These are phyloP conservation scores for Fusarium armeniacum DNA, from an alignment of 2,329 filamentous ascomycete species.

Conservation along the genomic window DNA sequence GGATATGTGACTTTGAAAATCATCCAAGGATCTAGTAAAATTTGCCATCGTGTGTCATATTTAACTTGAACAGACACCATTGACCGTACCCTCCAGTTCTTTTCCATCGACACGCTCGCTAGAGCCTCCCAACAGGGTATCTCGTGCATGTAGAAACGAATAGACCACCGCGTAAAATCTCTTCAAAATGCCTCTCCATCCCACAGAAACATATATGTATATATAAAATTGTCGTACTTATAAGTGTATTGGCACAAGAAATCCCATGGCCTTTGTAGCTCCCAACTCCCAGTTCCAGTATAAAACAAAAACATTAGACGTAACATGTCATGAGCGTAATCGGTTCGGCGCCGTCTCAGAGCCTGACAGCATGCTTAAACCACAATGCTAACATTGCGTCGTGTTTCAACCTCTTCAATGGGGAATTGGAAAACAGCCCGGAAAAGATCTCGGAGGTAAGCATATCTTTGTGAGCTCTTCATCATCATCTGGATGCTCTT, in stretches of 20 bases:
- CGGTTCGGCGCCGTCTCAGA: slow-evolving; percentile 2
- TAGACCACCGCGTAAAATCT: slow-evolving; percentile 43
- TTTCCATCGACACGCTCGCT: slow-evolving; percentile 28
- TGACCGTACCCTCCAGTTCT: slow-evolving; percentile 15
- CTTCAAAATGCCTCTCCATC: slow-evolving; percentile 29
- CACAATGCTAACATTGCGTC: slow-evolving; percentile 74
- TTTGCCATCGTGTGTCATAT: slow-evolving; percentile 2
- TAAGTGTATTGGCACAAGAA: slow-evolving; percentile 18
- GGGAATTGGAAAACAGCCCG: slow-evolving; percentile 87
- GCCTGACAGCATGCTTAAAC: slow-evolving; percentile 52
- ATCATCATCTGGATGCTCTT: slow-evolving; percentile 84
- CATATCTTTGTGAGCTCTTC: slow-evolving; percentile 75
- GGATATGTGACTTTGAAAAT: slow-evolving; percentile 1
- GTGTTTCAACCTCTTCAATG: slow-evolving; percentile 79
- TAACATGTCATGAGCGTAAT: slow-evolving; percentile 26
- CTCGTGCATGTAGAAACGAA: slow-evolving; percentile 51
- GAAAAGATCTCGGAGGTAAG: slow-evolving; percentile 86
- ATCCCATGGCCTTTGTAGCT: slow-evolving; percentile 19
- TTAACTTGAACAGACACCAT: slow-evolving; percentile 11
- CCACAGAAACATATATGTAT: slow-evolving; percentile 19
- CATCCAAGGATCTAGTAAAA: slow-evolving; percentile 9
- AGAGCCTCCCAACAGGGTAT: slow-evolving; percentile 50
- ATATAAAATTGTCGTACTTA: slow-evolving; percentile 24
- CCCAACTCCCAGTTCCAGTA: slow-evolving; percentile 30
- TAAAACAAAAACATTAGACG: slow-evolving; percentile 39